These are phyloP conservation scores for Teratosphaeria gauchensis DNA, from an alignment of 2,329 filamentous ascomycete species.

Conservation along the genomic window DNA sequence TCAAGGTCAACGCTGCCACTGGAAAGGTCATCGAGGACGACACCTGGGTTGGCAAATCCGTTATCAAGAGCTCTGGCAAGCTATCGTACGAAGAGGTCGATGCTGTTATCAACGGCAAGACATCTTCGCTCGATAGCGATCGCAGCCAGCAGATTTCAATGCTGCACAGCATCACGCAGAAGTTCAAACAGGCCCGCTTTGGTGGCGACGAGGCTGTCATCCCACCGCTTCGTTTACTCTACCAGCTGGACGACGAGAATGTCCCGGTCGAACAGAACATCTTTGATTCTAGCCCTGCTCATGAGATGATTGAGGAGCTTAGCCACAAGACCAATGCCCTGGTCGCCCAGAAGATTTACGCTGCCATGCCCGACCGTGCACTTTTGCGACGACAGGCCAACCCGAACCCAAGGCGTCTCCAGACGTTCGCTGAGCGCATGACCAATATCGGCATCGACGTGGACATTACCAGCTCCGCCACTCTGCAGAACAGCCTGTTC, in stretches of 20 bases:
- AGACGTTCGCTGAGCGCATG: slow-evolving; percentile 90
- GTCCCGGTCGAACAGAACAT: slow-evolving; percentile 94
- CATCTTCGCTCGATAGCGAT: slow-evolving; percentile 51
- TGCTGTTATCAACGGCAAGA: slow-evolving; percentile 58
- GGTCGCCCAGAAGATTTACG: slow-evolving; percentile 73
- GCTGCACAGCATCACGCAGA: slow-evolving; percentile 71
- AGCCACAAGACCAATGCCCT: slow-evolving; percentile 86
- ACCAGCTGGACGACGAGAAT: slow-evolving; percentile 96
- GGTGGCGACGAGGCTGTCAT: slow-evolving; percentile 65
- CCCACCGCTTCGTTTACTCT: slow-evolving; percentile 75
- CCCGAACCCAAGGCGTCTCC: slow-evolving; percentile 78
- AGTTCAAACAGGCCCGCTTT: slow-evolving; percentile 81
- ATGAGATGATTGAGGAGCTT: slow-evolving; percentile 90
- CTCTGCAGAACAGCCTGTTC: slow-evolving; percentile 90
- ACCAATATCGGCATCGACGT: slow-evolving; percentile 81
- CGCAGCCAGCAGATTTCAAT: slow-evolving; percentile 69
- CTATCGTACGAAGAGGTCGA: slow-evolving; percentile 81
- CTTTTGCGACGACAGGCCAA: slow-evolving; percentile 77
- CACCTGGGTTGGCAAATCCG: slow-evolving; percentile 85
- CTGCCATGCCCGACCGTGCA: slow-evolving; percentile 80
- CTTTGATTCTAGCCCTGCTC: slow-evolving; percentile 79
- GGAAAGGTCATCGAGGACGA: slow-evolving; percentile 74
- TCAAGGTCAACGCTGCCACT: slow-evolving; percentile 75
- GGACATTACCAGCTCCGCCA: slow-evolving; percentile 79
- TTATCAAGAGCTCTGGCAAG: slow-evolving; percentile 86